Percentiles rank a stretch among this genome's conserved stretches.
Conservation (phyloP, 2,329 filamentous ascomycete species). For the Escovopsis sp. region DNA sequence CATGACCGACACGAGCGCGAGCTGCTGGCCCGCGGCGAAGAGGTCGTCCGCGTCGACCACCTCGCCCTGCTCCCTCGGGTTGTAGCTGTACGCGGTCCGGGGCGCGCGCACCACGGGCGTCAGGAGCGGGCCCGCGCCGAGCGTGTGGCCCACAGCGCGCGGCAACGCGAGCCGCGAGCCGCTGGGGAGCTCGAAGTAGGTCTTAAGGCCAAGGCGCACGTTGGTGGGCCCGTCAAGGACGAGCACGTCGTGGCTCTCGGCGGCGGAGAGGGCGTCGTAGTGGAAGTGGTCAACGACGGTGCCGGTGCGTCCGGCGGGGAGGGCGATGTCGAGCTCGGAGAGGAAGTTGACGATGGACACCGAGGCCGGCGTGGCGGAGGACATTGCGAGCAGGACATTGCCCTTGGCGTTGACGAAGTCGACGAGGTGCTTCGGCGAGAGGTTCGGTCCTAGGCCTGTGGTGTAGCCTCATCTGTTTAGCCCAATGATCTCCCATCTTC, state of each 20-base stretch:
- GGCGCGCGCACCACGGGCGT: constrained; percentile 71
- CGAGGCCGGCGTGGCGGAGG: constrained; percentile 53
- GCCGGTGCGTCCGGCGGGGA: constrained; percentile 73
- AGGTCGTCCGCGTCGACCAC: constrained; percentile 55
- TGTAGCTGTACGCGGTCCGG: constrained; percentile 80
- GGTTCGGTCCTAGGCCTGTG: constrained; percentile 69
- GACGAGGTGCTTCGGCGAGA: constrained; percentile 74
- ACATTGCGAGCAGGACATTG: constrained; percentile 79
- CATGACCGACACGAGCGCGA: constrained; percentile 69
- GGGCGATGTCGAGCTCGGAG: constrained; percentile 71
- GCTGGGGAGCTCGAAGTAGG: constrained; percentile 49
- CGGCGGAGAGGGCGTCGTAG: constrained; percentile 62
- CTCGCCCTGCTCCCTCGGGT: constrained; percentile 69
- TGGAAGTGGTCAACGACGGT: constrained; percentile 92
- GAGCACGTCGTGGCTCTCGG: constrained; percentile 78
- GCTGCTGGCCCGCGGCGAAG: constrained; percentile 70
- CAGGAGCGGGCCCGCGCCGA: constrained; percentile 65
- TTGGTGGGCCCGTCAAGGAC: constrained; percentile 54
- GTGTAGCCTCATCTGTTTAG: constrained; percentile 1
- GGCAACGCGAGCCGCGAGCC: constrained; percentile 60
- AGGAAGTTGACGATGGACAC: constrained; percentile 64
- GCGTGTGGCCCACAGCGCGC: constrained; percentile 60
- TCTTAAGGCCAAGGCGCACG: constrained; percentile 53
- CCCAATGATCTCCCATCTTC: background rate
- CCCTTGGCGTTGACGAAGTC: constrained; percentile 85